A percentile compares a stretch with the other conserved stretches of the same genome.
Evolutionary conservation across 306 rosid genomes (phyloP).

Genomic region (Quercus aquifolioides): DNA sequence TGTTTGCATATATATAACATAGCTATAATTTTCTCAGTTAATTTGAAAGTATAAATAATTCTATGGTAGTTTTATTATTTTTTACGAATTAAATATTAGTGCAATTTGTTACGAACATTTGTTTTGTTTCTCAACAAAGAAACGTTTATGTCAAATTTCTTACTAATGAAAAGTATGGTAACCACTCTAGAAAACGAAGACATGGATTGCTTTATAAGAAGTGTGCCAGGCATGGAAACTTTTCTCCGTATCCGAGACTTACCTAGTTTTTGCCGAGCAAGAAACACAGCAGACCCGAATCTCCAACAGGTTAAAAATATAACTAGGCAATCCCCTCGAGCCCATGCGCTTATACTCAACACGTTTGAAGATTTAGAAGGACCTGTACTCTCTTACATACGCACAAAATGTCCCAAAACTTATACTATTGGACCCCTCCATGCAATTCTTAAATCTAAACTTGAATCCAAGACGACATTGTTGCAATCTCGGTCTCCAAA

Average conservation of each 20-base stretch:
- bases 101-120: too few species aligned
- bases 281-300: background rate
- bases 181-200: slow-evolving; percentile 35
- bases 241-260: slow-evolving; percentile 38
- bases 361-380: slow-evolving; percentile 62
- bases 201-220: slow-evolving; percentile 46
- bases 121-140: too few species aligned
- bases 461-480: background rate
- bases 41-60: too few species aligned
- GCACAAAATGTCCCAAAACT: slow-evolving; percentile 16
- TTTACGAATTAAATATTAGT: too few species aligned
- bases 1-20: too few species aligned
- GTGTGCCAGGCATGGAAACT: slow-evolving; percentile 33
- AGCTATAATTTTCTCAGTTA: too few species aligned
- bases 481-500: background rate
- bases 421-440: slow-evolving; percentile 42
- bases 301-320: background rate
- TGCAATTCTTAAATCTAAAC: slow-evolving; percentile 15
- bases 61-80: too few species aligned
- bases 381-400: slow-evolving; percentile 27
- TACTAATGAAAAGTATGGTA: background rate
- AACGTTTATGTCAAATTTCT: background rate
- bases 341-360: slow-evolving; percentile 45
- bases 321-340: slow-evolving; percentile 17
- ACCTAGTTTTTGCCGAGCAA: slow-evolving; percentile 17